These are phyloP conservation scores for Nothophoma quercina DNA, from an alignment of 2,329 filamentous ascomycete species.

Conservation along the genomic window DNA sequence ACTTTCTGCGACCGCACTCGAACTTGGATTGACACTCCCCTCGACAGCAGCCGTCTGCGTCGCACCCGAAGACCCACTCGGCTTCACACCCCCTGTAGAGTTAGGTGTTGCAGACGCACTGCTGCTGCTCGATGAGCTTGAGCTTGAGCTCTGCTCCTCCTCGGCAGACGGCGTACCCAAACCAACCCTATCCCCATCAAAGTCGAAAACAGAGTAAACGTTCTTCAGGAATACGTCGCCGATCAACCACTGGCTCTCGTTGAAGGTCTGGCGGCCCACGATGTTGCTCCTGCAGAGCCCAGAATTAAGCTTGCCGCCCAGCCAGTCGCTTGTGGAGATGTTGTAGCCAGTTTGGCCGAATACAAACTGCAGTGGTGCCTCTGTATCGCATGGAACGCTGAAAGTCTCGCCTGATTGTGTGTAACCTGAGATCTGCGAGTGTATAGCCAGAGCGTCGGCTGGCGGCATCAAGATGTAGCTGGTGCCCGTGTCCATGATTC, in stretches of 20 bases:
- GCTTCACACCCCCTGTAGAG: neutral
- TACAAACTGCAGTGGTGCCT: constrained; percentile 65
- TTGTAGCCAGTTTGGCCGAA: constrained; percentile 74
- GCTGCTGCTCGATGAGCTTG: constrained; percentile 6
- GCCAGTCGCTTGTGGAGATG: constrained; percentile 75
- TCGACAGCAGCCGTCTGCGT: constrained; percentile 7
- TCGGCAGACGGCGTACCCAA: constrained; percentile 40
- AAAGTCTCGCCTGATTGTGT: constrained; percentile 67
- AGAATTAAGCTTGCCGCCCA: constrained; percentile 56
- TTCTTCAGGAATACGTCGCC: constrained; percentile 90
- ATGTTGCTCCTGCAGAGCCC: constrained; percentile 71
- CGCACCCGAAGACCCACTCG: neutral
- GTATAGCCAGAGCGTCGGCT: constrained; percentile 70
- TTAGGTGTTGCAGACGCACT: constrained; percentile 8
- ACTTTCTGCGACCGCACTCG: constrained; percentile 5
- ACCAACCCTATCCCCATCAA: constrained; percentile 70
- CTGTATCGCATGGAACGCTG: constrained; percentile 75
- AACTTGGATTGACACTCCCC: neutral
- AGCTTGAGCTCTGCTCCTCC: constrained; percentile 2
- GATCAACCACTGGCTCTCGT: constrained; percentile 73
- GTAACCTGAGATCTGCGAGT: constrained; percentile 71
- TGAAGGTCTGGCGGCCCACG: constrained; percentile 73
- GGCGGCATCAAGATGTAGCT: constrained; percentile 78
- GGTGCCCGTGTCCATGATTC: constrained; percentile 85
- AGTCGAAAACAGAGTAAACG: constrained; percentile 86